Conservation (phyloP, 495 filamentous ascomycete genomes). For the Lepidopterella palustris region DNA sequence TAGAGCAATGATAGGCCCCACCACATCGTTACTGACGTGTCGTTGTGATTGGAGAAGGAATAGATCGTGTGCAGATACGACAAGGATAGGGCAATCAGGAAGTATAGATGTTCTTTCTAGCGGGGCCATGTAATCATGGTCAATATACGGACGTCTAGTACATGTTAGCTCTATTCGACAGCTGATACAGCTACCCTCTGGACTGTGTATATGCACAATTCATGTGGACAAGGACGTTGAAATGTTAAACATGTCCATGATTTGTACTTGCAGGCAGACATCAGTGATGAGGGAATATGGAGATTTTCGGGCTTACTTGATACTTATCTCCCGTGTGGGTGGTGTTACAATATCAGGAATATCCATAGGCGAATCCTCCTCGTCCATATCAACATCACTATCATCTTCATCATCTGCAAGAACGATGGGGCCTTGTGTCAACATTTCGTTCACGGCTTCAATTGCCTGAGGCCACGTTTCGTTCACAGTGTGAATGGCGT, state of each 20-base stretch:
- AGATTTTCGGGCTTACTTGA: neutral
- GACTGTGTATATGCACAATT: too few species aligned
- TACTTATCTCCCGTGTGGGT: neutral
- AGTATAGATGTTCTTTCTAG: neutral
- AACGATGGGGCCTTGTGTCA: neutral
- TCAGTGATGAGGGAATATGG: too few species aligned
- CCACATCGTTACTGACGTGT: neutral
- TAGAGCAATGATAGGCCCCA: conserved; percentile 1
- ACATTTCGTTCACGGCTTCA: neutral
- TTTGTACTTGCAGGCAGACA: too few species aligned
- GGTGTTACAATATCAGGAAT: neutral
- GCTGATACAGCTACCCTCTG: too few species aligned
- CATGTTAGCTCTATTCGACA: too few species aligned
- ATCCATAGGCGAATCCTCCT: neutral
- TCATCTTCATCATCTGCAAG: neutral
- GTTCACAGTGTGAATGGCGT: too few species aligned
- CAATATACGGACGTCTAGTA: neutral
- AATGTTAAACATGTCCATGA: too few species aligned
- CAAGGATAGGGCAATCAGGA: conserved; percentile 23
- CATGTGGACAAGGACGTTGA: too few species aligned
- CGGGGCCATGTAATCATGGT: neutral
- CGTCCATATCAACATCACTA: neutral
- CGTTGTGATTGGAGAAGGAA: conserved; percentile 27
- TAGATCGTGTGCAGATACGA: conserved; percentile 19
- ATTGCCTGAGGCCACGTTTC: too few species aligned